A percentile compares a stretch with the other conserved stretches of the same genome.
Evolutionary conservation across 2,329 filamentous ascomycete genomes (phyloP).

Genomic region (Fusarium metavorans): DNA sequence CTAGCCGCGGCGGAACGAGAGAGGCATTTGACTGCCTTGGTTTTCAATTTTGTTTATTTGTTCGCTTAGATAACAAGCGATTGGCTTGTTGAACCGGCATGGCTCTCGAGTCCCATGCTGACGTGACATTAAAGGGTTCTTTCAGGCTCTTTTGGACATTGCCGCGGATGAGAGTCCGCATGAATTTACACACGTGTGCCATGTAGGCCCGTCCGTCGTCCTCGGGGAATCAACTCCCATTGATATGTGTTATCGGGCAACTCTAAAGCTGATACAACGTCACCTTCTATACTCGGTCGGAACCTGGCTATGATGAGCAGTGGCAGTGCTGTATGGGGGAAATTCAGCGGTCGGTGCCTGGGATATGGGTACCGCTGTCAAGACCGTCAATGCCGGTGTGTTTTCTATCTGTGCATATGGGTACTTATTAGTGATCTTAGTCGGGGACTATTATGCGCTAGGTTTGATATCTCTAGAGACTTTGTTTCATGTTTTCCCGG

Average conservation of each 20-base stretch:
- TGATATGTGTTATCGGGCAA: neutral
- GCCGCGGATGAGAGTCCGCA: neutral
- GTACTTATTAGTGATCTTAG: neutral
- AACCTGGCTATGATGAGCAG: neutral
- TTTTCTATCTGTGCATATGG: neutral
- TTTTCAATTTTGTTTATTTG: neutral
- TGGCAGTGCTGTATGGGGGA: neutral
- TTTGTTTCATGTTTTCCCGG: neutral
- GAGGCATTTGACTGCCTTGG: neutral
- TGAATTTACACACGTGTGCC: slow-evolving; percentile 6
- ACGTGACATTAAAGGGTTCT: neutral
- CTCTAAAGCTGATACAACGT: neutral
- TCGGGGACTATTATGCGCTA: neutral
- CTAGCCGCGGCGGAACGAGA: neutral
- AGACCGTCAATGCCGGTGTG: neutral
- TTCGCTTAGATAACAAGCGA: neutral
- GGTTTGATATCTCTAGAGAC: neutral
- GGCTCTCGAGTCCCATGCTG: neutral
- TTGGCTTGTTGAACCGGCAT: slow-evolving; percentile 9
- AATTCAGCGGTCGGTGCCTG: neutral
- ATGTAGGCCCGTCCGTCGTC: neutral
- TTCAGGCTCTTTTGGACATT: neutral
- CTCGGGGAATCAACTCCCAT: neutral
- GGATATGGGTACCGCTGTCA: neutral
- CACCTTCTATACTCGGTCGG: neutral